Percentiles rank a stretch among this genome's conserved stretches.
phyloP scores from a whole-genome alignment of 2,329 filamentous ascomycete species.

The Fusarium sp. region DNA sequence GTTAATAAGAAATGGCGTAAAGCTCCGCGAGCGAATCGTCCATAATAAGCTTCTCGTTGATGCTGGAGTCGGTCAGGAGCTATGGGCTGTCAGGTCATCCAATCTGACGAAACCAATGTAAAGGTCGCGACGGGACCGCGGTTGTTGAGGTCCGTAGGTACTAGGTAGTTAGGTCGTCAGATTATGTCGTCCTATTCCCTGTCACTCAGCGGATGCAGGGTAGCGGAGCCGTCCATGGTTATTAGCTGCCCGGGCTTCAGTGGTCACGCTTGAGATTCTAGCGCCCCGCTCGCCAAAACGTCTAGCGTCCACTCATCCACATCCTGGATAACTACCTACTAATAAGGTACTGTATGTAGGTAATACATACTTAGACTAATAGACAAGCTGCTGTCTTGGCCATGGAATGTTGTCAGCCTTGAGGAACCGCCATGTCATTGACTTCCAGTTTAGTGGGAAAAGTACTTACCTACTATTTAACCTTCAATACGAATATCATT shows the following conservation, averaged over 20 bases:
- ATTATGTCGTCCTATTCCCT: constrained; percentile 21
- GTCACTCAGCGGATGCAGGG: constrained; percentile 37
- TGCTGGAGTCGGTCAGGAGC: constrained; percentile 44
- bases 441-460: neutral
- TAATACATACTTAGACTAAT: too few relatives aligned
- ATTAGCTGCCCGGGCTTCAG: constrained; percentile 12
- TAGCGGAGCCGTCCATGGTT: constrained; percentile 38
- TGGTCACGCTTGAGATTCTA: constrained; percentile 17
- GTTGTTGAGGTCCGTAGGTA: constrained; percentile 35
- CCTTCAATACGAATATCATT: neutral
- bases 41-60: constrained; percentile 28
- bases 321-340: too few relatives aligned
- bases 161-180: too few relatives aligned
- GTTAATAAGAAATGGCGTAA: constrained; percentile 4
- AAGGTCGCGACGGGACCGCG: constrained; percentile 36
- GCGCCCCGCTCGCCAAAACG: constrained; percentile 31
- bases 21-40: constrained; percentile 19
- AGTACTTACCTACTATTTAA: neutral
- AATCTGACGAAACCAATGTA: constrained; percentile 17
- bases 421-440: neutral
- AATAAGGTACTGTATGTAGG: too few relatives aligned
- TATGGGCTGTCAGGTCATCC: constrained; percentile 44
- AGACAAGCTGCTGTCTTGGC: constrained; percentile 1
- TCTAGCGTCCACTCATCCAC: constrained; percentile 12
- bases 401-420: neutral